phyloP scores from a whole-genome alignment of 805 yeast species.

The Starmerella khaoyaiensis region DNA sequence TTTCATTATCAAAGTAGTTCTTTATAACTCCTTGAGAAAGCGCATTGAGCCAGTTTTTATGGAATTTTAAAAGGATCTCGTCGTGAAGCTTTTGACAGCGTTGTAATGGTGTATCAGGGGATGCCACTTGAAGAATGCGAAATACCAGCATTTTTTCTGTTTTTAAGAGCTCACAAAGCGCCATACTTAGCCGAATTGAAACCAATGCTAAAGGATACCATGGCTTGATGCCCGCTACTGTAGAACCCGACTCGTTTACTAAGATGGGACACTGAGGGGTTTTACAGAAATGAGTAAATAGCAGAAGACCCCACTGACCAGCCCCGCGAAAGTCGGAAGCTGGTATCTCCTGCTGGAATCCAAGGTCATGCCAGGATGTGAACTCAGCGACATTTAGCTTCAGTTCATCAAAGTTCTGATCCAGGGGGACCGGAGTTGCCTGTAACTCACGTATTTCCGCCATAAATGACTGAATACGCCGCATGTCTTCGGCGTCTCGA shows the following conservation, averaged over 20 bases:
- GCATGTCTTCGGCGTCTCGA: constrained; percentile 9
- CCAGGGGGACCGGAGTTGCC: background rate
- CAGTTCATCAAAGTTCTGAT: background rate
- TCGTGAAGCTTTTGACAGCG: constrained; percentile 15
- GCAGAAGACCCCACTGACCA: constrained; percentile 24
- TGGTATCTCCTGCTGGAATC: constrained; percentile 32
- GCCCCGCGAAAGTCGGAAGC: constrained; percentile 29
- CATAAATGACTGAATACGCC: constrained; percentile 1
- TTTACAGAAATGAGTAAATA: constrained; percentile 20
- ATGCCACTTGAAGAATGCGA: constrained; percentile 6
- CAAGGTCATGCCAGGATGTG: constrained; percentile 28
- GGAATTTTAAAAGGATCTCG: constrained; percentile 20
- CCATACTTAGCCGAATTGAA: constrained; percentile 24
- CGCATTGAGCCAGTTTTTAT: constrained; percentile 21
- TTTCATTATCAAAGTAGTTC: constrained; percentile 24
- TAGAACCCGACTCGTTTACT: constrained; percentile 23
- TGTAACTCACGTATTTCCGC: constrained; percentile 3
- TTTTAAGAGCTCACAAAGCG: constrained; percentile 10
- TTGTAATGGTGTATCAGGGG: constrained; percentile 2
- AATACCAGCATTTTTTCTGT: constrained; percentile 11
- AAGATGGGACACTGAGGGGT: constrained; percentile 11
- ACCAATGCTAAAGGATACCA: constrained; percentile 29
- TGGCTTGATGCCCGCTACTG: constrained; percentile 10
- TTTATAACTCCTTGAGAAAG: constrained; percentile 17
- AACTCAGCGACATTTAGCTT: background rate